Conservation (phyloP, 1,284 basidiomycete species). For the Cystobasidium sp. region DNA sequence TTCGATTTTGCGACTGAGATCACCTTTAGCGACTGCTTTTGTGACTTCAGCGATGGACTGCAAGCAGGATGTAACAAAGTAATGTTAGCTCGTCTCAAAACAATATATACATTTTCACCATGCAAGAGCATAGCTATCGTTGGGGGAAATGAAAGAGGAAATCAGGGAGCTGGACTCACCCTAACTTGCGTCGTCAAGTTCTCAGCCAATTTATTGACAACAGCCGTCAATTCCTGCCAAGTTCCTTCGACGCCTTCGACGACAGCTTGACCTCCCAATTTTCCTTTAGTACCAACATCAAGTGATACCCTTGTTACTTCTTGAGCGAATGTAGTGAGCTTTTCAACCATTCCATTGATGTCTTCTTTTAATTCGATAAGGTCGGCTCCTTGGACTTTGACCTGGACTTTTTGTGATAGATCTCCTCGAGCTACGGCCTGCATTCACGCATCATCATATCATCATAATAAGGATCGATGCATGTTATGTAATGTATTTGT, state of each 20-base stretch:
- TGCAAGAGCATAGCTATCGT: not conserved
- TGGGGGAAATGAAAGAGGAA: not conserved
- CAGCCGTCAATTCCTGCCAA: conserved; percentile 42
- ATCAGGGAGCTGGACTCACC: conserved; percentile 3
- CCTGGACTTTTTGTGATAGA: conserved; percentile 92
- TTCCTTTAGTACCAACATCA: conserved; percentile 90
- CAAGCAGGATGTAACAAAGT: not conserved
- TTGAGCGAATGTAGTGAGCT: conserved; percentile 77
- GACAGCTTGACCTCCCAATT: conserved; percentile 88
- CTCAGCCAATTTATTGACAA: conserved; percentile 76
- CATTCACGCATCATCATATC: no score
- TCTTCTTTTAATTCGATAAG: conserved; percentile 98
- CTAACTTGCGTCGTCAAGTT: conserved; percentile 91
- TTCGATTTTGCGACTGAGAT: conserved; percentile 84
- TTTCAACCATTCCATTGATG: conserved; percentile 82
- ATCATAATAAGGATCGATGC: no score
- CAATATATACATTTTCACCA: not conserved
- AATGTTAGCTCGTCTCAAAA: not conserved
- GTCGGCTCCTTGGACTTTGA: conserved; percentile 91
- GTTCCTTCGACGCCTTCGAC: conserved; percentile 92
- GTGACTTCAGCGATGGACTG: conserved; percentile 83
- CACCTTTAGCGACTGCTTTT: conserved; percentile 93
- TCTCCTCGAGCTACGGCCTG: conserved; percentile 92
- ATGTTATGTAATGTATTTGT: no score
- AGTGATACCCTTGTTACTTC: conserved; percentile 70